A percentile compares a stretch with the other conserved stretches of the same genome.
These are phyloP conservation scores for Paracoccidioides brasiliensis DNA, from an alignment of 2,329 filamentous ascomycete species.

Conservation along the genomic window DNA sequence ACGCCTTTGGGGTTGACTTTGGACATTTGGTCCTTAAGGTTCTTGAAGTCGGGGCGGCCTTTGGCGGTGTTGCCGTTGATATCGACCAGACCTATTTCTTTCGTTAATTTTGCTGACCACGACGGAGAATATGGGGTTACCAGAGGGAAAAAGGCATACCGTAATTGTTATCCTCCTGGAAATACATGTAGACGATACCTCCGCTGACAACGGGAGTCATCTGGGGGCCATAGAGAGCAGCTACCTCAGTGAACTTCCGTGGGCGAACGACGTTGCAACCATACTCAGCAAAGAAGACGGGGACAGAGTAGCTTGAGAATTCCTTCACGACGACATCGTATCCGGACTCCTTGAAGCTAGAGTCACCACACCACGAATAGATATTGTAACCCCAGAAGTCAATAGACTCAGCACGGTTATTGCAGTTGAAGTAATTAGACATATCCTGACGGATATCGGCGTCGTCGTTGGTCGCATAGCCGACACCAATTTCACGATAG, in stretches of 20 bases:
- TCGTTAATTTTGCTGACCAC: constrained; percentile 8
- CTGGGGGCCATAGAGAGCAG: constrained; percentile 59
- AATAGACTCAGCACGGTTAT: constrained; percentile 48
- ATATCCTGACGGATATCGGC: constrained; percentile 66
- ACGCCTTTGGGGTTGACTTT: constrained; percentile 54
- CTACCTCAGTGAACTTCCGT: constrained; percentile 76
- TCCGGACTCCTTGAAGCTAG: constrained; percentile 60
- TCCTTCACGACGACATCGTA: constrained; percentile 74
- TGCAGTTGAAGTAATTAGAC: constrained; percentile 88
- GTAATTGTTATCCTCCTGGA: constrained; percentile 80
- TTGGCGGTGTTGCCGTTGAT: constrained; percentile 51
- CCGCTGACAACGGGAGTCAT: constrained; percentile 88
- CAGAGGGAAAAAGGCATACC: constrained; percentile 37
- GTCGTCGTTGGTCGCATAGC: constrained; percentile 94
- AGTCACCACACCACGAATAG: constrained; percentile 96
- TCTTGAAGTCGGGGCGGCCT: constrained; percentile 61
- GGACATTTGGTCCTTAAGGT: constrained; percentile 56
- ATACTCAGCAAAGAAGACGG: constrained; percentile 97
- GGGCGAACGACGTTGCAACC: constrained; percentile 69
- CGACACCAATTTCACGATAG: constrained; percentile 71
- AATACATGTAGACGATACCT: constrained; percentile 98
- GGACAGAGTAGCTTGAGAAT: constrained; percentile 79
- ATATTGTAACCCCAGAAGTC: constrained; percentile 99
- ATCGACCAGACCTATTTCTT: constrained; percentile 34
- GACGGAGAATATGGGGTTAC: not conserved